These are phyloP conservation scores for Atalantia buxifolia DNA, from an alignment of 345 rosid species.

Conservation along the genomic window DNA sequence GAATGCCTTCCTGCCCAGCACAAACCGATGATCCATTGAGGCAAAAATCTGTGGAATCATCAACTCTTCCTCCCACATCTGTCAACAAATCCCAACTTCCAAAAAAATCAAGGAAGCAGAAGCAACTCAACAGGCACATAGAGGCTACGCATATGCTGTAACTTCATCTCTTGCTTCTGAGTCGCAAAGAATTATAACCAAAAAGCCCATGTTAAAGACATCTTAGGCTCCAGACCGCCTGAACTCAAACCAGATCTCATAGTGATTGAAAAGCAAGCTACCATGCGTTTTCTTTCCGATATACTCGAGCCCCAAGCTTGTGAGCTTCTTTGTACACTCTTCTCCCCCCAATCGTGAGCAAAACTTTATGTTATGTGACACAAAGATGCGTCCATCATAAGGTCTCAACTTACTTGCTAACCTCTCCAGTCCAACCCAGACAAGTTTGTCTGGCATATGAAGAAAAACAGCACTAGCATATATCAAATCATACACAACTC, in stretches of 20 bases:
- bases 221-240: constrained; percentile 49
- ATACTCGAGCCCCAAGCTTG: constrained; percentile 75
- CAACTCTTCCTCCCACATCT: constrained; percentile 5
- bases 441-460: constrained; percentile 95
- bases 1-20: background rate
- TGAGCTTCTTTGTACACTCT: constrained; percentile 67
- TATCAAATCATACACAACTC: constrained; percentile 63
- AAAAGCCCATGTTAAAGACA: background rate
- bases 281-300: constrained; percentile 75
- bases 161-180: background rate
- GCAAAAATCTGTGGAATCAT: constrained; percentile 1
- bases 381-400: constrained; percentile 76
- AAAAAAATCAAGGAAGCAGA: background rate
- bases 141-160: background rate
- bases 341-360: constrained; percentile 80
- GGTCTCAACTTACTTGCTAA: constrained; percentile 68
- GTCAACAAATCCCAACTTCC: background rate
- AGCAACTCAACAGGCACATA: background rate
- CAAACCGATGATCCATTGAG: background rate
- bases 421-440: constrained; percentile 89
- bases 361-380: constrained; percentile 91
- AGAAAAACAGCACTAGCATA: constrained; percentile 98
- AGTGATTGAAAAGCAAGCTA: constrained; percentile 91
- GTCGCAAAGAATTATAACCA: background rate
- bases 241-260: constrained; percentile 92